Base-by-base conservation (phyloP, 345 rosid species). In the Linum tenue region DNA sequence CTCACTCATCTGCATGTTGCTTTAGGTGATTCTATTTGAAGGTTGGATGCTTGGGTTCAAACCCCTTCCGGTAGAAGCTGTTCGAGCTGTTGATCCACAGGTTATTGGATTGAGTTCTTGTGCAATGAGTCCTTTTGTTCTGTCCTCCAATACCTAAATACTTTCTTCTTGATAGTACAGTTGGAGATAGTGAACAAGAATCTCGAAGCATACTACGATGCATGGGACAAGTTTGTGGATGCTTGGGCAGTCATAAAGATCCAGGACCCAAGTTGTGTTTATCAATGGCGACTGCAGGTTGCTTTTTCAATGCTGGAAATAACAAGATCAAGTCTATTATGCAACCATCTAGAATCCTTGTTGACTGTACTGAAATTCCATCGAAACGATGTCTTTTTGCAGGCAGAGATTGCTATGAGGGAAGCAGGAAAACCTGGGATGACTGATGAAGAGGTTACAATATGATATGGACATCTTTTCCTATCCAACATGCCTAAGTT, bases 11-110 rank as follows among this genome's bases (percentile, higher is more conserved):
- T 14, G n/a, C 59, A 7, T 75, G 66, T 66, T 72, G 57, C 11
- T 71, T 63, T 68, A 88, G 97, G 97, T 80, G 68, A 73, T 91
- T 70, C 79, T 95, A 55, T 95, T 83, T 55, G 99, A 95, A 77
- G 99, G 97, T 44, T 95, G 99, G 99, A 91, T 95, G 97, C 97
- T 87, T 58, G 97, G 99, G 56, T 95, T 95, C 73, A 91, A 82
- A 64, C 95, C 97, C 7, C 70, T 81, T 74, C 86, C 96, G 0
- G 22, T 55, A 6, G 87, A 87, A 64, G 81, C 57, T 51, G 89
- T 87, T 65, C 76, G 66, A 80, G 85, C 89, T 37, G 86, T 95
- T 63, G 95, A 91, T 74, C 90, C 90, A 5, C 99, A 90, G 96
- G 99, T 94, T 64, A 56, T 39, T 2, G 44, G 5, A 35, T 12